These are phyloP conservation scores for Bipolaris oryzae DNA, from an alignment of 2,329 filamentous ascomycete species.

Conservation along the genomic window DNA sequence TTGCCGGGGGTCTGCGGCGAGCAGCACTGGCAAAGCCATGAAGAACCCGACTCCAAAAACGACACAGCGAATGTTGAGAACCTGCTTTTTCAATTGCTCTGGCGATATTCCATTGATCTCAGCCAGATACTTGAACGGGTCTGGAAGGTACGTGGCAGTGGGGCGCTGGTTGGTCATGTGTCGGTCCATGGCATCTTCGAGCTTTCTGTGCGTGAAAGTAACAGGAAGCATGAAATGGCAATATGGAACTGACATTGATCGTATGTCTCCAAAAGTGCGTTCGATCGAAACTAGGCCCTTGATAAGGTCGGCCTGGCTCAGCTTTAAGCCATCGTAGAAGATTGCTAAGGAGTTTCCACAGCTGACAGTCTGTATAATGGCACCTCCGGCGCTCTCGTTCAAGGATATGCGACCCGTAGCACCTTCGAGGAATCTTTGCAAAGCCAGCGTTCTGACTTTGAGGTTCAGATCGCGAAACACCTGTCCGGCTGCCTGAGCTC, in stretches of 20 bases:
- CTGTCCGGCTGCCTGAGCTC: no score
- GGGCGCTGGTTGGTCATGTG: constrained; percentile 67
- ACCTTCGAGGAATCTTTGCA: constrained; percentile 47
- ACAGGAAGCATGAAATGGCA: constrained; percentile 53
- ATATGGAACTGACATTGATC: constrained; percentile 49
- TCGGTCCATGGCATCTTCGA: constrained; percentile 60
- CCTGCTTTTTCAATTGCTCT: constrained; percentile 58
- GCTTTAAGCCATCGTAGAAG: constrained; percentile 49
- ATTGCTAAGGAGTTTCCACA: constrained; percentile 54
- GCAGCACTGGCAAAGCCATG: constrained; percentile 57
- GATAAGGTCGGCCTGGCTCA: constrained; percentile 48
- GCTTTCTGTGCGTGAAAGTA: constrained; percentile 51
- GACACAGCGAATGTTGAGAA: constrained; percentile 58
- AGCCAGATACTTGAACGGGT: constrained; percentile 64
- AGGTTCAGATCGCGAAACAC: constrained; percentile 57
- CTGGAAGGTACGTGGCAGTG: constrained; percentile 66
- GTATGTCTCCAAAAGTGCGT: constrained; percentile 51
- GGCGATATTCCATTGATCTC: constrained; percentile 61
- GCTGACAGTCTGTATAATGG: constrained; percentile 53
- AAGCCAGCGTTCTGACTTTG: constrained; percentile 52
- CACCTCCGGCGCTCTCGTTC: constrained; percentile 21
- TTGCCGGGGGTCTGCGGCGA: constrained; percentile 61
- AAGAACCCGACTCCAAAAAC: constrained; percentile 63
- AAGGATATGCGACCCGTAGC: constrained; percentile 51
- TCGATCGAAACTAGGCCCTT: constrained; percentile 49